Percentiles rank a stretch among this genome's conserved stretches.
Evolutionary conservation across 1,284 basidiomycete genomes (phyloP).

Genomic region (Laetiporus sulphureus): DNA sequence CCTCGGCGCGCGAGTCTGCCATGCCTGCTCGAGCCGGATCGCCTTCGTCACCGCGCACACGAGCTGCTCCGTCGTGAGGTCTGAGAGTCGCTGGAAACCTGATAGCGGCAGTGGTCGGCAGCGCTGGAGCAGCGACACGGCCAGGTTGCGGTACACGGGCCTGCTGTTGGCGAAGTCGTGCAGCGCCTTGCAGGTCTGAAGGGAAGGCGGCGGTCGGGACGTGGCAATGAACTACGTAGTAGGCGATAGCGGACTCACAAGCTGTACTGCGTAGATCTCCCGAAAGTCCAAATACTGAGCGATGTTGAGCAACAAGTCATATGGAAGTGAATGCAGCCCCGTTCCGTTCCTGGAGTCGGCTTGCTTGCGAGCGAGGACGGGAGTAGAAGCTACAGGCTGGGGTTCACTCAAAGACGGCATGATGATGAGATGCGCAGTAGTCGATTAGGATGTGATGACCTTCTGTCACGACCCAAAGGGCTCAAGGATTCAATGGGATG

Average conservation of each 20-base stretch:
- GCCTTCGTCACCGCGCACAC: conserved; percentile 57
- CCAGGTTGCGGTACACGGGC: conserved; percentile 58
- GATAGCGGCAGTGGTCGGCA: conserved; percentile 61
- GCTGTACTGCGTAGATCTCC: conserved; percentile 52
- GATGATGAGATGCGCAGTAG: no score
- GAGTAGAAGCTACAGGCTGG: no score
- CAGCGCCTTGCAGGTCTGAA: conserved; percentile 53
- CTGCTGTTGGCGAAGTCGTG: conserved; percentile 54
- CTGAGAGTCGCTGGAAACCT: conserved; percentile 59
- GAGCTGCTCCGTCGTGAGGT: conserved; percentile 52
- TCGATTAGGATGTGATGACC: no score
- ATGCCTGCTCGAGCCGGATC: conserved; percentile 50
- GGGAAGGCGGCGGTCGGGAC: not conserved
- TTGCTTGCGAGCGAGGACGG: no score
- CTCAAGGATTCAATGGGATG: no score
- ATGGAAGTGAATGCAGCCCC: conserved; percentile 51
- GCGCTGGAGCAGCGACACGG: conserved; percentile 49
- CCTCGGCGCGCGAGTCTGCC: conserved; percentile 50
- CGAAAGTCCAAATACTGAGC: conserved; percentile 49
- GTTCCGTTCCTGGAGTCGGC: no score
- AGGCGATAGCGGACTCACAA: conserved; percentile 35
- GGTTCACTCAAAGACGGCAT: no score
- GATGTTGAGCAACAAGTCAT: conserved; percentile 64
- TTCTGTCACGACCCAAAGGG: no score
- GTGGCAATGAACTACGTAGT: not conserved